Base-by-base conservation (phyloP, 306 rosid species). In the Mimosa pudica region DNA sequence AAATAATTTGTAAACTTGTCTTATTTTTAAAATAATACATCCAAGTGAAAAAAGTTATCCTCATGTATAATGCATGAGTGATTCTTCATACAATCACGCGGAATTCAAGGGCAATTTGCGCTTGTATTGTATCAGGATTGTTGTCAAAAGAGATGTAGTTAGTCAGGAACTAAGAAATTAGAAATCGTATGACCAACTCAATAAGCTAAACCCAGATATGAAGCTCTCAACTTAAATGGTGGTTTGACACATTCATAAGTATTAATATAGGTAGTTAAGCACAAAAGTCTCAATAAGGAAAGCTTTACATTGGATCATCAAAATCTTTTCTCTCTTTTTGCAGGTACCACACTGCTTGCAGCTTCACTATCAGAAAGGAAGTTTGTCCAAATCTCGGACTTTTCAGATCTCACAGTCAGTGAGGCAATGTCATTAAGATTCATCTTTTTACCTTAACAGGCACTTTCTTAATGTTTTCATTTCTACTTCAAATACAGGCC, bases 1-100 rank as follows among this genome's bases (percentile, higher is more conserved):
- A 63, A 65, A 63, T 70, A 51, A 64, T 33, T 73, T 61, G 74
- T 67, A 66, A 7, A 63, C 20, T 72, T 66, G 74, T 65, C 17
- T 41, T 2, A 16, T 36, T 36, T 7, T 38, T 60, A 24, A 61
- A 61, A 67, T 7, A 38, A 77, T 66, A 61, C 69, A 74, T 52
- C 55, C 70, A 66, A 57, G 45, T 11, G 16, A 64, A 38, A 47
- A 47, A 42, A 9, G 14, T 45, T 54, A 49, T 75, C 48, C 63
- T 30, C 71, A 49, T 57, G 24, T 63, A 47, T 75, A 47, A 52
- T n/a, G 67, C 78, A 63, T 55, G 42, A 54, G 75, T 49, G 63
- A 75, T 61, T 35, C 35, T 33, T 61, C 36, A 61, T 11, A 30
- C 41, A 61, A 30, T 30, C 67, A 61, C 10, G 41, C 17, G 5